These are phyloP conservation scores for Ogataea trehaloabstinens DNA, from an alignment of 805 yeast species.

Conservation along the genomic window DNA sequence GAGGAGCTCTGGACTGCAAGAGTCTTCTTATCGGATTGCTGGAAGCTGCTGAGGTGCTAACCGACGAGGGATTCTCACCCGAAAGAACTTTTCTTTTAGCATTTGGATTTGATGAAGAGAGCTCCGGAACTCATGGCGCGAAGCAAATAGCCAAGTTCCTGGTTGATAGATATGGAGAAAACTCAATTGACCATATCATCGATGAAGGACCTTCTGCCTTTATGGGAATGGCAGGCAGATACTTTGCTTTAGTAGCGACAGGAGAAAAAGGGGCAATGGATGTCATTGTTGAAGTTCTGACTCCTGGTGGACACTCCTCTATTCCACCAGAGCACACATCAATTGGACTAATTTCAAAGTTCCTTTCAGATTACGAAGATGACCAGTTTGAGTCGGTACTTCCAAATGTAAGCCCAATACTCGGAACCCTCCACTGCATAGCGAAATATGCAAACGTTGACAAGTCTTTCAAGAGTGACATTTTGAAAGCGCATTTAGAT, in stretches of 20 bases:
- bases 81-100: constrained; percentile 61
- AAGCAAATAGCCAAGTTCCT: constrained; percentile 44
- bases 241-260: constrained; percentile 44
- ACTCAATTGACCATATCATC: constrained; percentile 60
- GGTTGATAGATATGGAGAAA: constrained; percentile 53
- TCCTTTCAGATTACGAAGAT: constrained; percentile 54
- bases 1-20: constrained; percentile 79
- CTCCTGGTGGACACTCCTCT: constrained; percentile 61
- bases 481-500: constrained; percentile 38
- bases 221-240: constrained; percentile 32
- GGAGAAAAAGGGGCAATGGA: constrained; percentile 44
- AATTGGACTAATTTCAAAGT: constrained; percentile 68
- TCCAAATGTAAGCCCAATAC: constrained; percentile 56
- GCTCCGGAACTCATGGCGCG: constrained; percentile 65
- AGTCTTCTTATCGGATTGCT: constrained; percentile 61
- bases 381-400: constrained; percentile 51
- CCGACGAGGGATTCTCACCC: constrained; percentile 50
- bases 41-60: constrained; percentile 60
- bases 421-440: constrained; percentile 56
- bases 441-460: constrained; percentile 48
- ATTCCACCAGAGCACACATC: constrained; percentile 69
- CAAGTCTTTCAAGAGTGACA: constrained; percentile 28
- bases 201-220: constrained; percentile 48
- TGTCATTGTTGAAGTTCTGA: constrained; percentile 45
- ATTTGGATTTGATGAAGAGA: constrained; percentile 81